These are phyloP conservation scores for Nicotiana paniculata DNA, from an alignment of 257 asterid species.

Conservation along the genomic window DNA sequence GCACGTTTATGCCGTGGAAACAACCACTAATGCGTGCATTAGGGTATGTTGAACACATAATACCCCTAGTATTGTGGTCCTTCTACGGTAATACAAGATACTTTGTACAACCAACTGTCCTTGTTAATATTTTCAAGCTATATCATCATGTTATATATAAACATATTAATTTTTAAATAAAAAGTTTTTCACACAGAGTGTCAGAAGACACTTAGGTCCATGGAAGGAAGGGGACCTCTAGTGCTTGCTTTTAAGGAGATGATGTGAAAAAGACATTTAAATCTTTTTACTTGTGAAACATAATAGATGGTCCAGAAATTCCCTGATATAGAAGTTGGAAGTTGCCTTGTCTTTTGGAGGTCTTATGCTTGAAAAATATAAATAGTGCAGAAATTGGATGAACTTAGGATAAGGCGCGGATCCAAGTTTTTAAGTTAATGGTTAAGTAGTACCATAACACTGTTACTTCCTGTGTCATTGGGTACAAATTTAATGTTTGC, in stretches of 20 bases:
- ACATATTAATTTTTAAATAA: too few species aligned
- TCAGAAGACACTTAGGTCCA: neutral
- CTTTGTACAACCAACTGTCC: fast-evolving
- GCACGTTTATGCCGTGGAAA: too few species aligned
- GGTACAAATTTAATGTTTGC: too few species aligned
- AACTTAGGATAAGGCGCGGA: neutral
- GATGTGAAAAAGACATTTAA: neutral
- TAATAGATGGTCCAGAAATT: neutral
- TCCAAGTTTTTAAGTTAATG: neutral
- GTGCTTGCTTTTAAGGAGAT: neutral
- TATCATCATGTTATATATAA: too few species aligned
- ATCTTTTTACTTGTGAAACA: neutral
- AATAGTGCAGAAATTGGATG: neutral
- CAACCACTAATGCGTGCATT: too few species aligned
- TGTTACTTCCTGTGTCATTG: too few species aligned
- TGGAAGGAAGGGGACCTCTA: neutral
- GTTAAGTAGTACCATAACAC: too few species aligned
- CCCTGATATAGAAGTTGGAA: neutral
- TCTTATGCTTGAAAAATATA: neutral
- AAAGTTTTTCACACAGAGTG: neutral
- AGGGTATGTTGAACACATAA: too few species aligned
- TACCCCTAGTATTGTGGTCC: fast-evolving
- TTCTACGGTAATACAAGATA: too few species aligned
- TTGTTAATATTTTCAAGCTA: too few species aligned
- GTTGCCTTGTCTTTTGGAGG: slow-evolving; percentile 5